phyloP scores from a whole-genome alignment of 78 protist genomes.

The Guillardia theta region DNA sequence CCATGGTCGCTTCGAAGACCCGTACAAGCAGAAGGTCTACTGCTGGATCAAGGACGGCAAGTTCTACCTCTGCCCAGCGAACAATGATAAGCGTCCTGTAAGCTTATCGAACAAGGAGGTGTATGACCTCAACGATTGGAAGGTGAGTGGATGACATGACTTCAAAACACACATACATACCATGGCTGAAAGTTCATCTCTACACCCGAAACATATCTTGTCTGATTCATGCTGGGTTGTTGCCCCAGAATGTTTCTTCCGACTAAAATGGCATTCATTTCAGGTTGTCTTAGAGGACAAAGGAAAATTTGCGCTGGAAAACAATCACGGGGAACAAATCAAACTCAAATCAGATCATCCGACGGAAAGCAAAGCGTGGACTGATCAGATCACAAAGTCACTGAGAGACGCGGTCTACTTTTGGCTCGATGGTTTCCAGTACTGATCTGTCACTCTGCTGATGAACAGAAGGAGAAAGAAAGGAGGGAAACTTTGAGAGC shows the following conservation, averaged over 20 bases:
- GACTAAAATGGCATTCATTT: background rate
- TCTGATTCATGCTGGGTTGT: too few species aligned
- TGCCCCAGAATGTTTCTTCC: background rate
- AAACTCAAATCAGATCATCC: background rate
- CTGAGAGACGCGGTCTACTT: too few species aligned
- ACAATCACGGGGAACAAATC: background rate
- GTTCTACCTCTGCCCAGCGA: background rate
- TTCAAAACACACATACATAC: too few species aligned
- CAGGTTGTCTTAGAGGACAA: background rate
- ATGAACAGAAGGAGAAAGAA: too few species aligned
- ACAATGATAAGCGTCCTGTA: background rate
- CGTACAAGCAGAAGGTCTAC: background rate
- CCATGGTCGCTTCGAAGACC: background rate
- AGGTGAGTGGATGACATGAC: background rate
- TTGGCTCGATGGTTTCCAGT: too few species aligned
- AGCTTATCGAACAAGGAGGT: background rate
- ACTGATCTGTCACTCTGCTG: too few species aligned
- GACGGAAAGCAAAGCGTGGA: background rate
- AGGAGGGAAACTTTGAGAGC: too few species aligned
- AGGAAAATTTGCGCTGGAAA: background rate
- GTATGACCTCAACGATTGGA: background rate
- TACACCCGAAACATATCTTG: too few species aligned
- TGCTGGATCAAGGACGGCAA: background rate
- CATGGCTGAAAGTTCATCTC: too few species aligned
- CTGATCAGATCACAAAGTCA: background rate